Evolutionary conservation across 1,284 basidiomycete species (phyloP), one percentile per base, ranked within the genome.

Genomic region (Blastosporella zonata): DNA sequence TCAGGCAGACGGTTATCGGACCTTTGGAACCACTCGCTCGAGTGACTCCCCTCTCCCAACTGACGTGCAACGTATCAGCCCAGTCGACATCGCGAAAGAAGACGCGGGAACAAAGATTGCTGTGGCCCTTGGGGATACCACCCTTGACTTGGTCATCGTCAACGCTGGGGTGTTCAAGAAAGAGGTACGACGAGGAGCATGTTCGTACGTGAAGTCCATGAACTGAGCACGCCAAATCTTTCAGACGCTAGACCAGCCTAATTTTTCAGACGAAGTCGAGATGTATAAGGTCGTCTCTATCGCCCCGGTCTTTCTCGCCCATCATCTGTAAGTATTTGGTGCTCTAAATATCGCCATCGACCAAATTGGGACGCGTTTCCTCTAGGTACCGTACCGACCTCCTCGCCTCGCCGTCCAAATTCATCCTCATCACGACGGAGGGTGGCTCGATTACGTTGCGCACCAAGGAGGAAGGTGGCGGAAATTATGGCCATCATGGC

Each of bases 401-500:
- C 8, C 34, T 61, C 13, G 44, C 52, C 1, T 54, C 55, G 13
- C 53, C 47, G 8, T 67, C 70, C 0, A 74, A 72, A 50, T 57
- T 75, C 47, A 58, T 72, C 28, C 57, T 76, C 3, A 64, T 77
- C 28, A 73, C 73, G 1, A 72, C 71, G 2, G 74, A 77, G 62
- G 73, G 68, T 3, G 75, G 73, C 0, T 73, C 72, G 2, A 70
- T 76, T 47, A 59, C 58, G 12, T 61, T 76, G 5, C 62, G 74
- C 5, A 75, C 73, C 0, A 59, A 63, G 52, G 67, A 66, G 43
- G 74, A 77, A 60, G 73, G 74, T 21, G 74, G 73, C 3, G 71
- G 72, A 9, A 75, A 72, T 57, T 76, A 69, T 52, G 74, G 70
- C 6, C 75, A 77, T 57, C 74, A 77, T 53, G 74, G 70, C 1